Evolutionary conservation across 345 rosid genomes (phyloP).

Genomic region (Aquilaria yunnanensis): DNA sequence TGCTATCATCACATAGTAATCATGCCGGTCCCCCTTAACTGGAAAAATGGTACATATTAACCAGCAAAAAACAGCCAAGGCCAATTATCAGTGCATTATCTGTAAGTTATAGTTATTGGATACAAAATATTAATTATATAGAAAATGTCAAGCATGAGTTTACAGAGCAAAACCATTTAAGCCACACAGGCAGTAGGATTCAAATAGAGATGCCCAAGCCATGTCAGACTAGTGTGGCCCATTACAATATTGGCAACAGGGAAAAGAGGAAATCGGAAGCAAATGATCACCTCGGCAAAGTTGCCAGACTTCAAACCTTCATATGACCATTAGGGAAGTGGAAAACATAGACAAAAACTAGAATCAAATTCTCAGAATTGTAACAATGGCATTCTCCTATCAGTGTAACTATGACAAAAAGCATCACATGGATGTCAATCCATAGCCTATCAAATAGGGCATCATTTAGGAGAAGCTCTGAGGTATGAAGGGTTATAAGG

Average conservation of each 20-base stretch:
- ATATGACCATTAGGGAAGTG: neutral
- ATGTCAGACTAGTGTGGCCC: constrained; percentile 12
- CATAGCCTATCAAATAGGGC: constrained; percentile 48
- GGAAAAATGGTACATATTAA: too few species aligned
- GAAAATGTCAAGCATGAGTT: neutral
- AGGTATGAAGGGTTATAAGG: neutral
- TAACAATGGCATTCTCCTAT: constrained; percentile 25
- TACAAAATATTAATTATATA: neutral
- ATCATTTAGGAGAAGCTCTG: constrained; percentile 42
- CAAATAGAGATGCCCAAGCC: constrained; percentile 9
- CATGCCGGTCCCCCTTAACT: neutral
- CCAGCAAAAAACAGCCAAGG: too few species aligned
- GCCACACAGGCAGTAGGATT: constrained; percentile 2
- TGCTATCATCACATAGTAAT: constrained; percentile 31
- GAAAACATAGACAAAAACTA: neutral
- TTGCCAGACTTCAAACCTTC: constrained; percentile 21
- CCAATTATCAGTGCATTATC: too few species aligned
- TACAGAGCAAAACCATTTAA: neutral
- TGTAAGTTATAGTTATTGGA: too few species aligned
- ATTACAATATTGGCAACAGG: constrained; percentile 42
- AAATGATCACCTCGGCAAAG: constrained; percentile 43
- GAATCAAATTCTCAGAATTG: constrained; percentile 2
- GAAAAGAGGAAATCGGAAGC: constrained; percentile 37
- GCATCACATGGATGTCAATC: constrained; percentile 59
- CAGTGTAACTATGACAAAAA: constrained; percentile 82